These are phyloP conservation scores for Pelargonium hybrid DNA, from an alignment of 441 rosid genomes.

Conservation along the genomic window DNA sequence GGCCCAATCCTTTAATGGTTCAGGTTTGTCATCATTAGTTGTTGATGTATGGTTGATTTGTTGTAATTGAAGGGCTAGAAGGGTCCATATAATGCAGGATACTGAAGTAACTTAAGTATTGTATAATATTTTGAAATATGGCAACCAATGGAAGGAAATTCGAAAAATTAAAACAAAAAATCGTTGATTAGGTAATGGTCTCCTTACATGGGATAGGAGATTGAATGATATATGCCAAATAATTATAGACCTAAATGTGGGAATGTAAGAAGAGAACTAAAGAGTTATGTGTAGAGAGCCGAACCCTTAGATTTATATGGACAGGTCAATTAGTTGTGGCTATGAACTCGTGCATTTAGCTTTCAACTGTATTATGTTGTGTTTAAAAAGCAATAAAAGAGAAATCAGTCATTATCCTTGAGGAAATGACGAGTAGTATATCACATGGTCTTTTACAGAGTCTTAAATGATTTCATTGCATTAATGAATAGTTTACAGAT, in stretches of 20 bases:
- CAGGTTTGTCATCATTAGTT: slow-evolving; percentile 45
- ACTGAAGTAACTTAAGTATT: neutral
- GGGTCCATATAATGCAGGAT: neutral
- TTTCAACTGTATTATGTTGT: neutral
- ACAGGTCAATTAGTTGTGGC: neutral
- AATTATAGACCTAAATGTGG: neutral
- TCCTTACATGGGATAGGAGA: neutral
- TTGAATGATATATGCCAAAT: neutral
- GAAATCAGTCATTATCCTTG: neutral
- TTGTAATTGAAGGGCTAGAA: neutral
- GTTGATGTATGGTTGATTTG: neutral
- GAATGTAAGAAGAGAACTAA: neutral
- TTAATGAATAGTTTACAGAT: neutral
- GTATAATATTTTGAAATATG: neutral
- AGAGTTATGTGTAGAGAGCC: neutral
- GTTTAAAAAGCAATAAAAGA: neutral
- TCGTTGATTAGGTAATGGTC: neutral
- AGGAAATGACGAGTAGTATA: no score
- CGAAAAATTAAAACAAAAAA: no score
- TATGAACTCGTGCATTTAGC: neutral
- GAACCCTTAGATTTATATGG: neutral
- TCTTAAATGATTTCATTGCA: neutral
- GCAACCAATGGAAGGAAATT: neutral
- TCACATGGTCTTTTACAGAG: no score
- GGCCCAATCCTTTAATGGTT: slow-evolving; percentile 74